A percentile compares a stretch with the other conserved stretches of the same genome.
Conservation (phyloP, 441 rosid species). For the Erysimum cheiri region DNA sequence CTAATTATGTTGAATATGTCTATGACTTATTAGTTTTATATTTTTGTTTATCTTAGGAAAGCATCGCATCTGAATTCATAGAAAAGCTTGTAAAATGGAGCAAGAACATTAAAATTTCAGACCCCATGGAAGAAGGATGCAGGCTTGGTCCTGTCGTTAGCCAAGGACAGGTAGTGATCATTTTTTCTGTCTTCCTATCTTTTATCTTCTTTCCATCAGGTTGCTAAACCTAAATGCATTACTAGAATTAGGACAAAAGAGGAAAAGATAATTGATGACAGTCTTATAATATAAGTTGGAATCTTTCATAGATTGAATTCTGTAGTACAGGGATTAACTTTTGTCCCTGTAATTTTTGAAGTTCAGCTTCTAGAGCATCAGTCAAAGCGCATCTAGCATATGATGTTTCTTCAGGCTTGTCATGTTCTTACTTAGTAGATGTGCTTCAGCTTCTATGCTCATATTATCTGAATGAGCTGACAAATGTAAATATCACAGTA, state of each 20-base stretch:
- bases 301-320: conserved; percentile 6
- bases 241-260: not conserved
- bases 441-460: conserved; percentile 5
- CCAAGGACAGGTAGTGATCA: conserved; percentile 62
- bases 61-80: conserved; percentile 71
- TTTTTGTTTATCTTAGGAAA: conserved; percentile 57
- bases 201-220: not conserved
- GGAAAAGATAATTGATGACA: conserved; percentile 2
- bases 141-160: conserved; percentile 92
- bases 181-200: not conserved
- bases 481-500: conserved; percentile 55
- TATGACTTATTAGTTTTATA: not conserved
- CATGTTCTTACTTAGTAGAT: conserved; percentile 17
- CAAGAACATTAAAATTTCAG: conserved; percentile 84
- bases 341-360: not conserved
- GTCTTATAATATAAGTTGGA: not conserved
- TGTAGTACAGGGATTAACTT: not conserved
- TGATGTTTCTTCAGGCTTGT: conserved; percentile 1
- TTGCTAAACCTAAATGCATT: not conserved
- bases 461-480: conserved; percentile 28
- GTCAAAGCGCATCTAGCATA: conserved; percentile 13
- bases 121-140: conserved; percentile 95
- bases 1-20: conserved; percentile 5
- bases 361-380: conserved; percentile 8
- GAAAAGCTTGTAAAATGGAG: conserved; percentile 83